phyloP scores from a whole-genome alignment of 176 grass and related monocot species.

The Pontederia crassipes region DNA sequence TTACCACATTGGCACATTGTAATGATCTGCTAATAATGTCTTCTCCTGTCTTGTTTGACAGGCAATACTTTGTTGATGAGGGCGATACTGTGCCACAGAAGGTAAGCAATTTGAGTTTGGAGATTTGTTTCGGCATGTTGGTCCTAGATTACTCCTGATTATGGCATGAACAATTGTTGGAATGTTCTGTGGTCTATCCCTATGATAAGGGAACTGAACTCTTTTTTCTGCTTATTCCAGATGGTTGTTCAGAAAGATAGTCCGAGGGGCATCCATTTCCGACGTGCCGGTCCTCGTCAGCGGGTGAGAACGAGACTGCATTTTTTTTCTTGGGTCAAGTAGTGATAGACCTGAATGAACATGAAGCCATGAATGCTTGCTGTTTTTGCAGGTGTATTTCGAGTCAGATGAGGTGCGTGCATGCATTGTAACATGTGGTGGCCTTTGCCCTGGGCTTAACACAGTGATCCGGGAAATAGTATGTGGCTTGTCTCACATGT shows the following conservation, averaged over 20 bases:
- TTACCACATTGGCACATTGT: neutral
- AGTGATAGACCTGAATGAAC: neutral
- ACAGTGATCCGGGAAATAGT: conserved; percentile 17
- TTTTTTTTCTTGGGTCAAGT: neutral
- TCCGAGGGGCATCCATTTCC: conserved; percentile 14
- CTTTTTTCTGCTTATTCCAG: neutral
- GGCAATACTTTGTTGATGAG: conserved; percentile 14
- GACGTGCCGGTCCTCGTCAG: conserved; percentile 14
- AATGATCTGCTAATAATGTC: neutral
- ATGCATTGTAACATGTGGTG: conserved; percentile 21
- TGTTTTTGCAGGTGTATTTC: conserved; percentile 11
- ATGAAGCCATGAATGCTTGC: neutral
- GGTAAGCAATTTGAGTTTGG: neutral
- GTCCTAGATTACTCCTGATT: neutral
- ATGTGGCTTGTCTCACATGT: conserved; percentile 20
- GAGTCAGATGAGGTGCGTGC: conserved; percentile 20
- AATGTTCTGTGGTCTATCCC: neutral
- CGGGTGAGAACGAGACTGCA: conserved; percentile 4
- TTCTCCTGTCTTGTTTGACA: conserved; percentile 1
- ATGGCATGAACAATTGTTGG: neutral
- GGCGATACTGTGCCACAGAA: conserved; percentile 17
- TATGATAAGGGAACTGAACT: neutral
- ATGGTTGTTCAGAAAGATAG: conserved; percentile 15
- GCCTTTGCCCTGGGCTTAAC: conserved; percentile 21
- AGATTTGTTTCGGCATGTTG: neutral